Base-by-base conservation (phyloP, 257 asterid genomes). In the Anisodus tanguticus region DNA sequence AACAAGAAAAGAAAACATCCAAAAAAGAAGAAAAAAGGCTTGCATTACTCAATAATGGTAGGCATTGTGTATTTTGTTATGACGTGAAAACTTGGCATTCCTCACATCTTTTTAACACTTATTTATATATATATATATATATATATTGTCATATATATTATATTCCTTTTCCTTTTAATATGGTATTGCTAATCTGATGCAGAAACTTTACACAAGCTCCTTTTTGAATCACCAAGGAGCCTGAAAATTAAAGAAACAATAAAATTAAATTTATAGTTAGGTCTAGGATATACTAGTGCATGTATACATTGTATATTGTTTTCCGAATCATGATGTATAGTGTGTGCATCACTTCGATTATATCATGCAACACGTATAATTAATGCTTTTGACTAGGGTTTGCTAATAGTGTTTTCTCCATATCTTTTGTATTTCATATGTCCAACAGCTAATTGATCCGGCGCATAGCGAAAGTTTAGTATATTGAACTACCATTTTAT, bases 41-140 rank as follows among this genome's bases (percentile, higher is more conserved):
- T 12, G 63, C 81, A 26, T 76, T 49, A 51, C 47, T 76, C 81
- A 76, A 76, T 76, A 76, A 76, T 51, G 45, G 81, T 13, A 76
- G 64, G 26, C 81, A 53, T 51, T 76, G 63, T n/a, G 81, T 76
- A 51, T 49, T 76, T 76, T 51, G 51, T 22, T 76, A 51, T 26
- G 47, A 76, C 64, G 22, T 51, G 63, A 51, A 22, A 76, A 76
- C 81, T 76, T 76, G 47, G 22, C 45, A 22, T 51, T 76, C 63
- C 45, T 4, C 59, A 4, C 41, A 11, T 4, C 43, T 26, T 63
- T 26, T 63, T 63, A 63, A 64, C 43, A 16, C 26, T 15, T 58
- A 58, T 2, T 51, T 9, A 51, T 41, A 41, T 55, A 55, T 55
- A 13, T 58, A 58, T 2, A 8, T 9, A 51, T 41, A 41, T 55